phyloP scores from a whole-genome alignment of 805 yeast genomes.

The Maudiozyma bulderi region DNA sequence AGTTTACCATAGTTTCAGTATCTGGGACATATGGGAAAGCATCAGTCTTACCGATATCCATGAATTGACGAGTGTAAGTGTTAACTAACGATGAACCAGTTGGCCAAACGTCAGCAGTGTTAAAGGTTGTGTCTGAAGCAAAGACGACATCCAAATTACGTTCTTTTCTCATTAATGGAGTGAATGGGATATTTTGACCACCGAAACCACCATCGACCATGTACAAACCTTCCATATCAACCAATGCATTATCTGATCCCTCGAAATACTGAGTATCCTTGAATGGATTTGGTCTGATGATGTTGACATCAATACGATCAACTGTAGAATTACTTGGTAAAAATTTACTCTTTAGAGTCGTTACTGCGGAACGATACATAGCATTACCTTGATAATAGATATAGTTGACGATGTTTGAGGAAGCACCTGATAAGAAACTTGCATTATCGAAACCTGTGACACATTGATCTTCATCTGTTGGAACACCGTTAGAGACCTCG shows the following conservation, averaged over 20 bases:
- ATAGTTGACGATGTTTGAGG: conserved; percentile 70
- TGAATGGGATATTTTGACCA: conserved; percentile 48
- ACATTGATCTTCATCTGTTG: conserved; percentile 40
- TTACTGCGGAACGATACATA: conserved; percentile 35
- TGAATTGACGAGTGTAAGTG: conserved; percentile 52
- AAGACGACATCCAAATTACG: conserved; percentile 52
- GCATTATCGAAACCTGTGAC: conserved; percentile 67
- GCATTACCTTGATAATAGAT: conserved; percentile 43
- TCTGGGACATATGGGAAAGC: conserved; percentile 79
- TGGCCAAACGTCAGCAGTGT: conserved; percentile 54
- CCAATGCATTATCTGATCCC: conserved; percentile 32
- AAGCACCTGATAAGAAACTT: conserved; percentile 74
- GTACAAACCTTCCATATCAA: conserved; percentile 35
- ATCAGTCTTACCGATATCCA: conserved; percentile 43
- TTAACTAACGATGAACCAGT: conserved; percentile 49
- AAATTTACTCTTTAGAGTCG: conserved; percentile 32
- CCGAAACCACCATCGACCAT: conserved; percentile 71
- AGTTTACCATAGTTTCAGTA: conserved; percentile 43
- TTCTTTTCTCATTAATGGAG: conserved; percentile 49
- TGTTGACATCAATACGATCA: conserved; percentile 54
- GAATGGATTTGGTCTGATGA: conserved; percentile 66
- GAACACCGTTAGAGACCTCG: conserved; percentile 47
- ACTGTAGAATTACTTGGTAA: conserved; percentile 38
- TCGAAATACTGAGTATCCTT: conserved; percentile 30
- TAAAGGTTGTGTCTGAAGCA: conserved; percentile 63